These are phyloP conservation scores for grape (Vitis vinifera) DNA, from an alignment of 164 flowering plant species.

Conservation along the genomic window DNA sequence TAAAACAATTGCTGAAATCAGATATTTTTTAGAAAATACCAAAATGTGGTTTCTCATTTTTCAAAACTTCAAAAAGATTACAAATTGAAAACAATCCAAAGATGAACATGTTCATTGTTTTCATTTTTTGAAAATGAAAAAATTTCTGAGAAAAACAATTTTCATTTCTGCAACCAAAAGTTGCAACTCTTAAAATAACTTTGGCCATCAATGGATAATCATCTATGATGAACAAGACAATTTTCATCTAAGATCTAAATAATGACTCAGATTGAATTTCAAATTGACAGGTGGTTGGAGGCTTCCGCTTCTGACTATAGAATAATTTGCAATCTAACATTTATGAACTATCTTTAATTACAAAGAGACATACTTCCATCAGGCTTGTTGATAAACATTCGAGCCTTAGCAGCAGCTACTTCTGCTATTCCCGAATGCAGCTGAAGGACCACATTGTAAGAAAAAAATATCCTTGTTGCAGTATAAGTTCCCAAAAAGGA, in stretches of 20 bases:
- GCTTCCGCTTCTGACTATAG: too few relatives aligned
- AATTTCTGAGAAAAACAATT: background rate
- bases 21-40: too few relatives aligned
- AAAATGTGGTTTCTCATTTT: too few relatives aligned
- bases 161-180: background rate
- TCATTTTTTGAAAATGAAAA: too few relatives aligned
- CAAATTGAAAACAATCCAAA: too few relatives aligned
- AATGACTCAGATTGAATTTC: background rate
- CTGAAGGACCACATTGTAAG: slow-evolving; percentile 43
- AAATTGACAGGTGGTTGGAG: too few relatives aligned
- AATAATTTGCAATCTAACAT: too few relatives aligned
- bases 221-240: background rate
- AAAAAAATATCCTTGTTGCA: background rate
- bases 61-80: too few relatives aligned
- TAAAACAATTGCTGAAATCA: too few relatives aligned
- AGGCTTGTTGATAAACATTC: slow-evolving; percentile 95
- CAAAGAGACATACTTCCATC: slow-evolving; percentile 79
- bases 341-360: background rate
- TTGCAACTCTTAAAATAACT: background rate
- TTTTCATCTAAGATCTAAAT: background rate
- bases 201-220: background rate
- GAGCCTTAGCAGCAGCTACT: slow-evolving; percentile 97
- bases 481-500: background rate
- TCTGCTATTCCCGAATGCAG: slow-evolving; percentile 93
- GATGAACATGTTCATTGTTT: too few relatives aligned